Conservation (phyloP, 1,284 basidiomycete species). For the Pterulicium gracile region DNA sequence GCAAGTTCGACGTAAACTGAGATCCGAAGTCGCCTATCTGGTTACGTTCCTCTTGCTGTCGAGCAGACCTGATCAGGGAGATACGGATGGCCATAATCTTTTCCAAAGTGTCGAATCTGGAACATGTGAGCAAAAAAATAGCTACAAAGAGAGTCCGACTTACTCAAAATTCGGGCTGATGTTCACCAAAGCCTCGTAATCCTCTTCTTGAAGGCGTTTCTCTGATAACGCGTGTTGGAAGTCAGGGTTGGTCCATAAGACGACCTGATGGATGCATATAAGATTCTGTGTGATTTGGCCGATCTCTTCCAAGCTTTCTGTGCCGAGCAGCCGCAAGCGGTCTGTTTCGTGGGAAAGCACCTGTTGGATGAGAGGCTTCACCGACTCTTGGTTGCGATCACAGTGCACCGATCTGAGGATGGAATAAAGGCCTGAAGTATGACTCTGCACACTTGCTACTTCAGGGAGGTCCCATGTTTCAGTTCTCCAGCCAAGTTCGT, state of each 20-base stretch:
- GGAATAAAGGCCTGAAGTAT: slow-evolving; percentile 62
- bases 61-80: slow-evolving; percentile 65
- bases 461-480: slow-evolving; percentile 89
- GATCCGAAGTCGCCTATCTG: slow-evolving; percentile 65
- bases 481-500: slow-evolving; percentile 82
- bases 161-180: slow-evolving; percentile 58
- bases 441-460: slow-evolving; percentile 19
- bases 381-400: slow-evolving; percentile 43
- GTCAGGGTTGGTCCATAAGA: slow-evolving; percentile 36
- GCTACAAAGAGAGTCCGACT: slow-evolving; percentile 18
- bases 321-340: slow-evolving; percentile 50
- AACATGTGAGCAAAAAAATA: slow-evolving; percentile 5
- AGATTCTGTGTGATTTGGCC: slow-evolving; percentile 55
- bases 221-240: slow-evolving; percentile 26
- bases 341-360: slow-evolving; percentile 52
- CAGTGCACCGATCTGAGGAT: slow-evolving; percentile 72
- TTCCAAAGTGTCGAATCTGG: slow-evolving; percentile 73
- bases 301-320: slow-evolving; percentile 72
- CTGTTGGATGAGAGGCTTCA: slow-evolving; percentile 37
- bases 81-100: slow-evolving; percentile 74
- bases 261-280: slow-evolving; percentile 71
- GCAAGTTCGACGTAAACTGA: slow-evolving; percentile 40
- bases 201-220: slow-evolving; percentile 22
- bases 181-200: slow-evolving; percentile 33
- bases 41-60: slow-evolving; percentile 52